phyloP scores from a whole-genome alignment of 495 filamentous ascomycete species.

The Aspergillus nidulans region DNA sequence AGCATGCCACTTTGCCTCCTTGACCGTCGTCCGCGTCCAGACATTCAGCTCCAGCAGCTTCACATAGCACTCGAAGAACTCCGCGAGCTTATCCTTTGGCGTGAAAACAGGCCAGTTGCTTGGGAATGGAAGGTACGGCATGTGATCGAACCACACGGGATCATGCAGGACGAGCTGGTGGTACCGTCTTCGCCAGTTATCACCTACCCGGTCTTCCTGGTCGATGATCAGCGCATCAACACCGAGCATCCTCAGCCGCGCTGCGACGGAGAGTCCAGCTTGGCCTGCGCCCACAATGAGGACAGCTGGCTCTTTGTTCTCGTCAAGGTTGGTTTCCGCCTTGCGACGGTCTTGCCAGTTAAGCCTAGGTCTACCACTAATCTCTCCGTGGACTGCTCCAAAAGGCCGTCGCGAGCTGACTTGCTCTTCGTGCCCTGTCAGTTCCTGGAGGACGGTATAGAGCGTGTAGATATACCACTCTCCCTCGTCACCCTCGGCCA shows the following conservation, averaged over 20 bases:
- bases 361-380: constrained; percentile 43
- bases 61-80: constrained; percentile 74
- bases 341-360: constrained; percentile 66
- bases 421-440: constrained; percentile 48
- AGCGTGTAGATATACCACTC: constrained; percentile 63
- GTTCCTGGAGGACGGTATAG: constrained; percentile 50
- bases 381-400: constrained; percentile 47
- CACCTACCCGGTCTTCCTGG: constrained; percentile 59
- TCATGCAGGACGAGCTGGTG: constrained; percentile 66
- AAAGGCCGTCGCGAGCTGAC: constrained; percentile 34
- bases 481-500: constrained; percentile 44
- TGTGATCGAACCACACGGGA: constrained; percentile 71
- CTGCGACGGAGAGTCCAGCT: constrained; percentile 56
- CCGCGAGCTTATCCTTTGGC: constrained; percentile 76
- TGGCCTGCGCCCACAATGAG: constrained; percentile 61
- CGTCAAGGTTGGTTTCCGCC: constrained; percentile 47
- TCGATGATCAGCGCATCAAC: constrained; percentile 64
- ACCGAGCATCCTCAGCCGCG: constrained; percentile 67
- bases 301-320: constrained; percentile 55
- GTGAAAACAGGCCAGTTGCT: constrained; percentile 63
- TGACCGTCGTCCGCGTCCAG: constrained; percentile 58
- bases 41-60: constrained; percentile 72
- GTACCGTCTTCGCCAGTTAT: constrained; percentile 72
- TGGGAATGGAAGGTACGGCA: constrained; percentile 71
- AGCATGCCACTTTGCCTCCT: constrained; percentile 40